A percentile compares a stretch with the other conserved stretches of the same genome.
These are phyloP conservation scores for Xanthoceras sorbifolium DNA, from an alignment of 345 rosid genomes.

Conservation along the genomic window DNA sequence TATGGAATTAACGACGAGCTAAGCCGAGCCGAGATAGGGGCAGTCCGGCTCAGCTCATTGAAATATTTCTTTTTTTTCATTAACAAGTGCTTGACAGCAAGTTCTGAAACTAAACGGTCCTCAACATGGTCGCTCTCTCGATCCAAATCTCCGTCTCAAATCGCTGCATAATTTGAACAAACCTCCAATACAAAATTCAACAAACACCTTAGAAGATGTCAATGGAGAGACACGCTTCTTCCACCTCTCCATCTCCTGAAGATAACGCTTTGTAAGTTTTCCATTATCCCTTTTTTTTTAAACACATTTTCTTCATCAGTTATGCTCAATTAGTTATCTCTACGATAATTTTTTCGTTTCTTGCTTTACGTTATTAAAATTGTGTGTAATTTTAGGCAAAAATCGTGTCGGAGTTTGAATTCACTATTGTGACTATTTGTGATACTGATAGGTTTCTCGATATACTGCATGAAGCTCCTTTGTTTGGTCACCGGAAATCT, in stretches of 20 bases:
- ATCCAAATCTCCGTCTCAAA: neutral
- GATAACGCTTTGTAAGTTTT: slow-evolving; percentile 58
- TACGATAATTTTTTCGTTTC: slow-evolving; percentile 2
- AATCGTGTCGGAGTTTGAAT: neutral
- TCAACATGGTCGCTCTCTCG: neutral
- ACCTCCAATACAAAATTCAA: neutral
- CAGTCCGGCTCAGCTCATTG: neutral
- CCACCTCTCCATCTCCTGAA: slow-evolving; percentile 48
- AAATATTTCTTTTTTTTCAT: too few species aligned
- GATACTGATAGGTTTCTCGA: slow-evolving; percentile 68
- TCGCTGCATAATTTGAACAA: neutral
- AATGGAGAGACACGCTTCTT: slow-evolving; percentile 55
- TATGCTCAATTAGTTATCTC: neutral
- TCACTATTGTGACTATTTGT: slow-evolving; percentile 3
- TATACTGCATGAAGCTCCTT: slow-evolving; percentile 90
- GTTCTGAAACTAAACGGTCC: neutral
- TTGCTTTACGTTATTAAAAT: neutral
- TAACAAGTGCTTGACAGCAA: neutral
- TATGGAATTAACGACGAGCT: neutral
- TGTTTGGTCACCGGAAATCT: slow-evolving; percentile 88
- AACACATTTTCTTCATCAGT: neutral
- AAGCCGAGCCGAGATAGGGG: neutral
- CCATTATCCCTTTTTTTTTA: neutral
- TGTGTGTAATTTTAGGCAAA: neutral
- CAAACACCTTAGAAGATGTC: slow-evolving; percentile 38